Base-by-base conservation (phyloP, 2,329 filamentous ascomycete species). In the Atkinsonella hypoxylon region DNA sequence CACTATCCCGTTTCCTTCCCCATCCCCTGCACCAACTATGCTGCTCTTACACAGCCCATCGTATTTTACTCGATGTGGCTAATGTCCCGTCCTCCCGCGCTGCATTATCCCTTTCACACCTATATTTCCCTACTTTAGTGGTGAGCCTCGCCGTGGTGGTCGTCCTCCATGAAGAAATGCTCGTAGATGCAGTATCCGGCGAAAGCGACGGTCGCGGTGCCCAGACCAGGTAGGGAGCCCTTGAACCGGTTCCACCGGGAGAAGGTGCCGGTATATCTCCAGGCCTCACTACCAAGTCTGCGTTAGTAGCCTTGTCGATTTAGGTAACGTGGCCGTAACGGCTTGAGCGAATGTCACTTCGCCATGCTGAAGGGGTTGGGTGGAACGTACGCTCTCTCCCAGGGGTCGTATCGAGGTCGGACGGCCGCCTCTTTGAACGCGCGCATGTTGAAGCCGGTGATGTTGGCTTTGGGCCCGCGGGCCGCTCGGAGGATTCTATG, bases 261-360 rank as follows among this genome's bases (percentile, higher is more conserved):
- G 76, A 96, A 97, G 50, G 81, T 83, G 56, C 91, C 93, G 36
- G 79, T 83, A 76, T 95, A 96, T 70, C 93, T 81, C 93, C 93
- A 98, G 65, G 87, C 79, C 75, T 98, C 93, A 65, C 93, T 98
- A 12, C 39, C 39, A 18, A 4, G 20, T 11, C n/a, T 15, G 6
- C n/a, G 40, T 49, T 38, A 49, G 47, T 20, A 18, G 12, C 12
- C 4, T 26, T 67, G 13, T 7, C 12, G 43, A 34, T 18, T 44
- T 41, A 48, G 53, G 58, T 32, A 57, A 55, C 30, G 52, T 43
- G 7, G 22, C n/a, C 31, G 10, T 5, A 31, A 9, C 5, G 11
- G 45, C 45, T 20, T 15, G 22, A 4, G 45, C 17, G 17, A 18
- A 43, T n/a, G n/a, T 22, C 17, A 15, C 20, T n/a, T n/a, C n/a